Base-by-base conservation (phyloP, 768 basidiomycete species). In the Saitozyma sp. region DNA sequence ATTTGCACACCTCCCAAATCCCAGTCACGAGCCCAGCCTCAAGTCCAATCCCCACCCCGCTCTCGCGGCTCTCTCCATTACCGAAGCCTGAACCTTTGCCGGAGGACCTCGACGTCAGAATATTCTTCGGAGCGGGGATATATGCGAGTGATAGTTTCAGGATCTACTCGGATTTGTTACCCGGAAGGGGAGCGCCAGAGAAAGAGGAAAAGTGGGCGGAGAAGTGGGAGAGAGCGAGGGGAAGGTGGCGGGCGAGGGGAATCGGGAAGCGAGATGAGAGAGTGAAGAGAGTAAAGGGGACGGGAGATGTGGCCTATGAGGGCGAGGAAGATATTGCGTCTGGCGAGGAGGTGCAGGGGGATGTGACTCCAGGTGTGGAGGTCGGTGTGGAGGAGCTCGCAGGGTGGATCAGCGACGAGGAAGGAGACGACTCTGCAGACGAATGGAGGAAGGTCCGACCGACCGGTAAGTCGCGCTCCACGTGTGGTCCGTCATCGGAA, bases 61-160 rank as follows among this genome's bases (percentile, higher is more conserved):
- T 41, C 13, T 48, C 17, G 39, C 16, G 29, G 29, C 5, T 29
- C 2, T 40, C 42, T 14, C 17, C 14, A 38, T 29, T 5, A 29
- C 29, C 29, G 29, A 29, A 29, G 29, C 2, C 29, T 29, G 29
- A 29, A 29, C 29, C 29, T 29, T 29, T 29, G 29, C 29, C 29
- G 29, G 29, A 29, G 29, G 29, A 29, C 5, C 16, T 10, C 79
- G 86, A 58, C 84, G 85, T 46, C 83, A 70, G 63, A 40, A 50
- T 86, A 67, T 82, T 87, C 37, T 86, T 87, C 0, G 88, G 88
- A 0, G 82, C 86, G 0, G 89, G 89, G 0, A 80, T 81, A 3
- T 91, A 90, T 63, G 89, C 89, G 0, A 82, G 88, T 1, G 89
- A 90, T 73, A 89, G 87, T 6, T 88, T 89, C 68, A 83, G 88